Evolutionary conservation across 2,329 filamentous ascomycete species (phyloP), one percentile per base, ranked within the genome.

Genomic region (Lasiodiplodia gonubiensis): DNA sequence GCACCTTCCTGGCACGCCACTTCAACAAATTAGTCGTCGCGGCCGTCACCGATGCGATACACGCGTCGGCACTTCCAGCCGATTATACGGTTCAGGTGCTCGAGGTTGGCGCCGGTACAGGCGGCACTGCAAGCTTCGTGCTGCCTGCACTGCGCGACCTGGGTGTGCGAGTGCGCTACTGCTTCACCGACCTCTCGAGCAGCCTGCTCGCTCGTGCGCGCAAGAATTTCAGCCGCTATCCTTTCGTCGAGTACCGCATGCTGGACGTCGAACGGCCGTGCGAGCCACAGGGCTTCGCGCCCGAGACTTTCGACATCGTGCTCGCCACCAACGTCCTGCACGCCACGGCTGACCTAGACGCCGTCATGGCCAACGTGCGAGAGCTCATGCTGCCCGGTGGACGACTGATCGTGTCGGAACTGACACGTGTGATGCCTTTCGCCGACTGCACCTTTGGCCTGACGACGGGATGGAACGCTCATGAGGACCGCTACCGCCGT

Each of bases 341-440:
- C 10, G 35, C 35, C 14, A 39, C 35, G 35, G 35, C 35, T 14
- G 35, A 39, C 35, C 35, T 39, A 14, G 35, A 39, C 35, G 14
- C 35, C 35, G 35, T 39, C 35, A 39, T 39, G 35, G 35, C 35
- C 12, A 39, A 39, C n/a, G n/a, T 23, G 11, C 7, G 10, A 3
- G 12, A 73, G 18, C 51, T 60, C 11, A 30, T 74, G 7, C 72
- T 74, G 51, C 64, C 68, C 35, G 70, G 71, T 4, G 57, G 54
- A 8, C 33, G 35, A 16, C 3, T 39, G 35, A 39, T 39, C 35
- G 35, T 39, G 4, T 39, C 35, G 35, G 35, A 39, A 39, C 35
- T 39, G 12, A 39, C 35, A 12, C 35, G 35, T 11, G 35, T 39
- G 12, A 39, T 39, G 35, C 35, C 35, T 39, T 39, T 39, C 35